phyloP scores from a whole-genome alignment of 1,284 basidiomycete genomes.

The Tilletia setariae region DNA sequence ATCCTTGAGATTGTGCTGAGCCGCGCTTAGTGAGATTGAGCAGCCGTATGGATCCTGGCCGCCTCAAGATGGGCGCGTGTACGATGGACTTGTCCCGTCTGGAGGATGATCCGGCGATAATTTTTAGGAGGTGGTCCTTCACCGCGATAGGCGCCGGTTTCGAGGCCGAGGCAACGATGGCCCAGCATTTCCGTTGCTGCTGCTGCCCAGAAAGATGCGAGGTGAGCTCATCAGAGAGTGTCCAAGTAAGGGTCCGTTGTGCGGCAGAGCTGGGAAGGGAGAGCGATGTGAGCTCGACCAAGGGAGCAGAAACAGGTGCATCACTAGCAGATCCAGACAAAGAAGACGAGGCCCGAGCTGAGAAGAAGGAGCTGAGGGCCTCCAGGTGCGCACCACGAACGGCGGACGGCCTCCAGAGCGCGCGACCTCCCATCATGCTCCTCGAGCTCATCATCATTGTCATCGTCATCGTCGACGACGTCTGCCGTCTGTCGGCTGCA shows the following conservation, averaged over 20 bases:
- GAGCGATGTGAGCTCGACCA: constrained; percentile 8
- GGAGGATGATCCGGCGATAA: background rate
- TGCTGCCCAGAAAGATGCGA: too few species aligned
- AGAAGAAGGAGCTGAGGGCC: background rate
- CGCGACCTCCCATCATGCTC: constrained; percentile 5
- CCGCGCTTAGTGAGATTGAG: constrained; percentile 2
- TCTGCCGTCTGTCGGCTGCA: background rate
- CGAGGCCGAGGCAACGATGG: constrained; percentile 5
- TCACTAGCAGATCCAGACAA: background rate
- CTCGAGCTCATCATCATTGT: background rate
- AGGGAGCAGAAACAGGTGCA: background rate
- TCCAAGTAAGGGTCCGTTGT: background rate
- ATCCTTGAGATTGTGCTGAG: background rate
- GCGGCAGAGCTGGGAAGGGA: constrained; percentile 2
- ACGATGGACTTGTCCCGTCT: background rate
- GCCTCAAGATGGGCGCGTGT: background rate
- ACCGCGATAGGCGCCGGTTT: background rate
- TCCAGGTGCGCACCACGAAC: background rate
- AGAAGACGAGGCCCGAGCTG: too few species aligned
- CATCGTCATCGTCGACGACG: constrained; percentile 6
- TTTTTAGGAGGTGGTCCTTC: background rate
- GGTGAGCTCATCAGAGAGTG: background rate
- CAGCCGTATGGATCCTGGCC: background rate
- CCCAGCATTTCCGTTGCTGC: background rate
- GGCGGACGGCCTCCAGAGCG: background rate